Conservation (phyloP, 2,329 filamentous ascomycete genomes). For the Ophiostoma novo-ulmi region DNA sequence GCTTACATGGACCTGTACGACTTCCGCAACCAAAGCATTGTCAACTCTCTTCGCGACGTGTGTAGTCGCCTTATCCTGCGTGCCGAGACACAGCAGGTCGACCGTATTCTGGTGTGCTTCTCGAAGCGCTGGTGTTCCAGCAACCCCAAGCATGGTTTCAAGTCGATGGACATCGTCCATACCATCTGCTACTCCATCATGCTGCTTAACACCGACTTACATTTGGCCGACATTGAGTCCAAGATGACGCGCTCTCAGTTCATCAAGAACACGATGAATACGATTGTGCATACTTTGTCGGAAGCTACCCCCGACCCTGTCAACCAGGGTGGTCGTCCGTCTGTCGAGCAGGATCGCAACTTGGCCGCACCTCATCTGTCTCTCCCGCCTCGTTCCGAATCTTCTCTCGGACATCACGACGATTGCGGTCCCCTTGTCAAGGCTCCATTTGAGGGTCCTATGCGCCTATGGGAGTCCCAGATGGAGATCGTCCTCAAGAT, state of each 20-base stretch:
- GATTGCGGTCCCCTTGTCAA: constrained; percentile 73
- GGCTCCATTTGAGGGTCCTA: constrained; percentile 65
- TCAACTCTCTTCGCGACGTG: constrained; percentile 70
- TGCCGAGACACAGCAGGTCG: constrained; percentile 93
- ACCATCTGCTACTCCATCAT: constrained; percentile 96
- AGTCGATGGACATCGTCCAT: constrained; percentile 84
- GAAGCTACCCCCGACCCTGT: constrained; percentile 56
- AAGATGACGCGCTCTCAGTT: constrained; percentile 97
- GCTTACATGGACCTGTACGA: constrained; percentile 94
- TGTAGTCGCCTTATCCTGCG: constrained; percentile 78
- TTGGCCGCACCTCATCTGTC: constrained; percentile 29
- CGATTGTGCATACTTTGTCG: constrained; percentile 70
- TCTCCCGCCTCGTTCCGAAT: constrained; percentile 45
- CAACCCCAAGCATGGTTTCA: constrained; percentile 91
- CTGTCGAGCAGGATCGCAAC: constrained; percentile 32
- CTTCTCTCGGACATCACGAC: constrained; percentile 38
- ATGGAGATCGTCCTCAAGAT: constrained; percentile 87
- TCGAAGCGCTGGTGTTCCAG: constrained; percentile 88
- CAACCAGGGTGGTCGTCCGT: constrained; percentile 9
- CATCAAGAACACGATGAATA: constrained; percentile 92
- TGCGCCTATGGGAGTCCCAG: constrained; percentile 80
- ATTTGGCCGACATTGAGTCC: constrained; percentile 88
- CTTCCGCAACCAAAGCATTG: constrained; percentile 74
- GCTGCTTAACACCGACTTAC: constrained; percentile 90
- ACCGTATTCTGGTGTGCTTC: constrained; percentile 86